Conservation (phyloP, 352 stramenopile genomes). For the Globisporangium perplexum region DNA sequence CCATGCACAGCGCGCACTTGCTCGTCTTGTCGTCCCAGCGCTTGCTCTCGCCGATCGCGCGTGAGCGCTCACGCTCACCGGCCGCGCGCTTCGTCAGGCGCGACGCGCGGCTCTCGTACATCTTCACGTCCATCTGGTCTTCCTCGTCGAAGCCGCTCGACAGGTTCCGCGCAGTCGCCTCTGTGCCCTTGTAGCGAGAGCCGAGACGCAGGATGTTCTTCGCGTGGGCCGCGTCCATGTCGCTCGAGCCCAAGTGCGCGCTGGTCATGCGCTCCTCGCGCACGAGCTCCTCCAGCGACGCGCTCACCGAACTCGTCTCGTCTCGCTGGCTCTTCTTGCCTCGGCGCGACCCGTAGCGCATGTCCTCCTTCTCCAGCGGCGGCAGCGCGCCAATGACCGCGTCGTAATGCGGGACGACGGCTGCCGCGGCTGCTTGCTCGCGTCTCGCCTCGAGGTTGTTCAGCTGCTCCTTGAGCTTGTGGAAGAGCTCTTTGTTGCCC, state of each 20-base stretch:
- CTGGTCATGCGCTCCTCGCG: conserved; percentile 66
- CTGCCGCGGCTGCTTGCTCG: conserved; percentile 30
- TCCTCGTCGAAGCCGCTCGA: conserved; percentile 82
- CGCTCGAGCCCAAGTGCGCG: conserved; percentile 32
- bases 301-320: conserved; percentile 7
- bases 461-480: conserved; percentile 66
- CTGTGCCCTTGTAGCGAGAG: conserved; percentile 62
- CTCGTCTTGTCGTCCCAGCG: conserved; percentile 61
- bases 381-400: conserved; percentile 49
- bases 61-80: conserved; percentile 41
- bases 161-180: conserved; percentile 53
- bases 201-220: conserved; percentile 74
- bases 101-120: conserved; percentile 39
- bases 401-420: conserved; percentile 54
- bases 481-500: conserved; percentile 70
- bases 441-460: conserved; percentile 73
- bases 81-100: conserved; percentile 58
- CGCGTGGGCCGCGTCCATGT: conserved; percentile 66
- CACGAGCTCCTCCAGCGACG: conserved; percentile 72
- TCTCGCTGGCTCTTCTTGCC: conserved; percentile 53
- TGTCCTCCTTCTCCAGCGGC: conserved; percentile 64
- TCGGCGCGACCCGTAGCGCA: conserved; percentile 48
- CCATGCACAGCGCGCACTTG: conserved; percentile 65
- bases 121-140: conserved; percentile 62
- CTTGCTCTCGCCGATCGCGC: conserved; percentile 54